phyloP scores from a whole-genome alignment of 345 rosid species.

The Brassica nigra region DNA sequence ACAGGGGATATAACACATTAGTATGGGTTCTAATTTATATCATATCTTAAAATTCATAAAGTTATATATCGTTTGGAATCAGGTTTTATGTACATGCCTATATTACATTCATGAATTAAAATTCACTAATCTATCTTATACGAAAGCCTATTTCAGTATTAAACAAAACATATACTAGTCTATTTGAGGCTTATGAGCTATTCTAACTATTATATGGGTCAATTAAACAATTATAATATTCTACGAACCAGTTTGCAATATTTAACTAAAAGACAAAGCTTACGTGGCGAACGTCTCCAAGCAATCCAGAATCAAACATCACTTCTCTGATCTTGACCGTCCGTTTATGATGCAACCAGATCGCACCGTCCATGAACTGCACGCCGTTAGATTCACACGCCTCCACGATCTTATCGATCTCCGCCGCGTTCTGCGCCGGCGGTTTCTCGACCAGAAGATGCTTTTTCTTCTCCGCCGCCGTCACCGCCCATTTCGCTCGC shows the following conservation, averaged over 20 bases:
- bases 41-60: no score
- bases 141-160: not conserved
- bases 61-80: no score
- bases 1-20: no score
- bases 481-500: conserved; percentile 57
- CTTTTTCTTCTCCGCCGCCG: conserved; percentile 58
- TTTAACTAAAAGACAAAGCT: conserved; percentile 5
- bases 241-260: conserved; percentile 16
- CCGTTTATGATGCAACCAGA: conserved; percentile 79
- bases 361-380: conserved; percentile 77
- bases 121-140: not conserved
- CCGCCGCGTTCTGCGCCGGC: conserved; percentile 51
- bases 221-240: conserved; percentile 21
- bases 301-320: conserved; percentile 49
- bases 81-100: no score
- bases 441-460: conserved; percentile 77
- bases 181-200: not conserved
- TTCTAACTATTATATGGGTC: not conserved
- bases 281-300: conserved; percentile 50
- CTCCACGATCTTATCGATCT: conserved; percentile 57
- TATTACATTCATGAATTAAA: not conserved
- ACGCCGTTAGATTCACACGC: conserved; percentile 67
- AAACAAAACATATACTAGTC: no score
- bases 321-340: conserved; percentile 54
- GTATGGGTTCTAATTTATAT: no score